Evolutionary conservation across 2,329 filamentous ascomycete genomes (phyloP).

Genomic region (Aureobasidium namibiae): DNA sequence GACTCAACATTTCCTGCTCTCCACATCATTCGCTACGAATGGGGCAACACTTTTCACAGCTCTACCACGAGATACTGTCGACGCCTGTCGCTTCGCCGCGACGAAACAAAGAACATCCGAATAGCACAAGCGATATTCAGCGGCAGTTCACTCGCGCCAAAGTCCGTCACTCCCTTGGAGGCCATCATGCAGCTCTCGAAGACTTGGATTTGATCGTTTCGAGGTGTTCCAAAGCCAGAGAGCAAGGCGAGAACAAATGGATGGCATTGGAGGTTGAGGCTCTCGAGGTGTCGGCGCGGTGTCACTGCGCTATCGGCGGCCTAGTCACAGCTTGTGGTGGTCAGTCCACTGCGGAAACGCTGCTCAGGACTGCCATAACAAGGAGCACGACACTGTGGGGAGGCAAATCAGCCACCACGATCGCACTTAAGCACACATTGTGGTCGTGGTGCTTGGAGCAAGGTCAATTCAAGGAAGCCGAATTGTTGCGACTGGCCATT

Average conservation of each 20-base stretch:
- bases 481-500: background rate
- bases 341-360: background rate
- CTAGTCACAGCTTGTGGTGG: too few species aligned
- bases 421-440: background rate
- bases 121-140: background rate
- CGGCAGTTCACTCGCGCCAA: background rate
- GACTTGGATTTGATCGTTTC: background rate
- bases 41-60: background rate
- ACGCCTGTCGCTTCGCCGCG: background rate
- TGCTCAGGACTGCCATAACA: background rate
- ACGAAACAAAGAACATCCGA: background rate
- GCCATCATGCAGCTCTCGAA: background rate
- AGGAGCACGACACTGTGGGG: background rate
- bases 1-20: background rate
- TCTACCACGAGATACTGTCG: background rate
- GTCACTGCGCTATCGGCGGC: background rate
- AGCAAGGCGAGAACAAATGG: background rate
- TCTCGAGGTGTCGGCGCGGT: background rate
- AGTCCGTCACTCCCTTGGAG: background rate
- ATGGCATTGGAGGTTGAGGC: background rate
- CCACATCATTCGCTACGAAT: background rate
- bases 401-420: background rate
- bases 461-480: background rate
- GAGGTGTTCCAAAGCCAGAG: background rate
- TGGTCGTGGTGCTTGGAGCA: background rate